Evolutionary conservation across 2,329 filamentous ascomycete species (phyloP), one percentile per base, ranked within the genome.

Genomic region (Stagonosporopsis tanaceti): DNA sequence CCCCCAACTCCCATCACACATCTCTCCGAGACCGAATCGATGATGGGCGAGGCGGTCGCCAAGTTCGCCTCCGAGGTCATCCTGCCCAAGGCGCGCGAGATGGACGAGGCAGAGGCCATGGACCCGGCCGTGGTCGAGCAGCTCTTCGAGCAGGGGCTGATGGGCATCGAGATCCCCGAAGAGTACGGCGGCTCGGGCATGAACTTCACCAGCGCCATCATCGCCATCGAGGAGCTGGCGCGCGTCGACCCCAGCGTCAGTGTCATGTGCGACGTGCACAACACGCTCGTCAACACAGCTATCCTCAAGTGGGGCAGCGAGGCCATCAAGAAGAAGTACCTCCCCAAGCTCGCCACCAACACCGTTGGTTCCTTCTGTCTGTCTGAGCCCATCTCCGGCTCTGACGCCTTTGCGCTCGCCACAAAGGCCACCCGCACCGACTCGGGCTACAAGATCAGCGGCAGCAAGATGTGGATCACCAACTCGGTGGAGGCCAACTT

Each of bases 391-490:
- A 90, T 90, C 1, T 97, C 92, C 22, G 95, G 95, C 22, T 97
- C 93, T 0, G 95, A 99, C 75, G 95, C 95, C 38, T 99, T 99
- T 74, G 96, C 96, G 1, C 84, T 99, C 63, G 90, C 92, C 66
- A 98, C 95, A 55, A 93, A 92, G 77, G 95, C 95, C 40, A 88
- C 87, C 56, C 91, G 93, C 82, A 95, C 92, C 0, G 84, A 87
- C 22, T 85, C 88, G 63, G 93, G 94, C 32, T 99, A 94, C 82
- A 89, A 85, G 79, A 90, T 99, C 78, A 90, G 87, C 60, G 95
- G 95, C 47, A 88, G 87, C 78, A 99, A 99, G 86, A 99, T 99
- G 95, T 99, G 95, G 95, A 99, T 99, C 79, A 99, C 95, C 63
- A 99, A 99, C 84, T 90, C 91, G 47, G 89, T 94, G 81, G 95